phyloP scores from a whole-genome alignment of 345 rosid species.

The sweet orange (Citrus sinensis) region DNA sequence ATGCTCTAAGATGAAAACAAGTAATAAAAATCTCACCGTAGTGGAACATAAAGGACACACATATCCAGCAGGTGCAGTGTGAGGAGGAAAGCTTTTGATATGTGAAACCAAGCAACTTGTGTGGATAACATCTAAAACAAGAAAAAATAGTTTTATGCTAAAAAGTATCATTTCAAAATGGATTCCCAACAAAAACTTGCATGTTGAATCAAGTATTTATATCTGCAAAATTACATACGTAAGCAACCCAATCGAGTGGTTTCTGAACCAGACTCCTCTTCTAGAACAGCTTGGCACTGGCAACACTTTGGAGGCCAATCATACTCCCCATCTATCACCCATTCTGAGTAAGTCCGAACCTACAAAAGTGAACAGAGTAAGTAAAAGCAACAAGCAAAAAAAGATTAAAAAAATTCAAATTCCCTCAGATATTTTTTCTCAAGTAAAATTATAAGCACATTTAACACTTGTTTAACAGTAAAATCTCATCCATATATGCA shows the following conservation, averaged over 20 bases:
- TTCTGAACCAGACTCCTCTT: slow-evolving; percentile 59
- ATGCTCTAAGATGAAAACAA: neutral
- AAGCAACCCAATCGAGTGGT: slow-evolving; percentile 96
- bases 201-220: slow-evolving; percentile 5
- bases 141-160: slow-evolving; percentile 19
- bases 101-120: slow-evolving; percentile 83
- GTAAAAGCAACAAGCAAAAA: neutral
- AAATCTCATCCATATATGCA: neutral
- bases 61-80: slow-evolving; percentile 98
- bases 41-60: slow-evolving; percentile 85
- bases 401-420: neutral
- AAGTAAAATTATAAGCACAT: neutral
- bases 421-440: neutral
- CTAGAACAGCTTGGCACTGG: slow-evolving; percentile 67
- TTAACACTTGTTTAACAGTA: neutral
- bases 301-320: slow-evolving; percentile 96
- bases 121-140: slow-evolving; percentile 71
- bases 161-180: slow-evolving; percentile 2
- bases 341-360: slow-evolving; percentile 96
- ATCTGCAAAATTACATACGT: slow-evolving; percentile 60
- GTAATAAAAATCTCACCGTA: slow-evolving; percentile 45
- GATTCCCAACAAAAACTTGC: slow-evolving; percentile 1
- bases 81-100: slow-evolving; percentile 83
- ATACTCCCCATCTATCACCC: slow-evolving; percentile 99
- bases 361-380: slow-evolving; percentile 22